These are phyloP conservation scores for Fusarium cyanostomum DNA, from an alignment of 2,329 filamentous ascomycete species.

Conservation along the genomic window DNA sequence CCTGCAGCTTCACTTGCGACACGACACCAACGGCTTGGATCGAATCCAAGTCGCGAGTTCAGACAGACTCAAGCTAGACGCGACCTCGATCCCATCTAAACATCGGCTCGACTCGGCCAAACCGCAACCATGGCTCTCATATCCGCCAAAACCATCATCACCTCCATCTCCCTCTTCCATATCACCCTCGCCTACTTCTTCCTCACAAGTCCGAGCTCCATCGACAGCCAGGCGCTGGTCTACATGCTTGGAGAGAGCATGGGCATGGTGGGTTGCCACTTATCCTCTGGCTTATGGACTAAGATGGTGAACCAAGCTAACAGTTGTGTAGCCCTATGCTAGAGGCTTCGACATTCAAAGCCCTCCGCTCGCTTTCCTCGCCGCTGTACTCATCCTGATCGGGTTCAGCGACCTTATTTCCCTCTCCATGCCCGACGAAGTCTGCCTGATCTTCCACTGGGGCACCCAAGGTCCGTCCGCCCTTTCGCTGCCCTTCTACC, in stretches of 20 bases:
- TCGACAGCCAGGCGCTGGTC: constrained; percentile 83
- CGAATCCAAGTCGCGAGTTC: neutral
- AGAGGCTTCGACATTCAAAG: constrained; percentile 74
- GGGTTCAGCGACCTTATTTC: constrained; percentile 73
- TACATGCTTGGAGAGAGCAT: constrained; percentile 85
- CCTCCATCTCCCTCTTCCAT: constrained; percentile 84
- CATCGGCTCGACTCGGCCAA: neutral
- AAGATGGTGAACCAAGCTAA: constrained; percentile 4
- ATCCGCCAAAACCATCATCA: constrained; percentile 82
- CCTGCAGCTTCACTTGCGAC: neutral
- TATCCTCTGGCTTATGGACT: neutral
- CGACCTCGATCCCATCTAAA: neutral
- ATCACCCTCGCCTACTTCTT: constrained; percentile 86
- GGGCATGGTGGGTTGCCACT: constrained; percentile 71
- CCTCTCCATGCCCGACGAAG: constrained; percentile 73
- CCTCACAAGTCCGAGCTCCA: constrained; percentile 73
- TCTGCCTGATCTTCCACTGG: constrained; percentile 71
- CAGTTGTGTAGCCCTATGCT: constrained; percentile 53
- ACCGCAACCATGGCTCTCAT: constrained; percentile 76
- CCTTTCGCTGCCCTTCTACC: constrained; percentile 45
- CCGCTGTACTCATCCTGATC: constrained; percentile 70
- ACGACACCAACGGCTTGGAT: neutral
- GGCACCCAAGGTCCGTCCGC: constrained; percentile 69
- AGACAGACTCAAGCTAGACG: neutral
- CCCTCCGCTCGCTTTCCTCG: constrained; percentile 77